Percentiles rank a stretch among this genome's conserved stretches.
These are phyloP conservation scores for Russula ochroleuca DNA, from an alignment of 768 basidiomycete species.

Conservation along the genomic window DNA sequence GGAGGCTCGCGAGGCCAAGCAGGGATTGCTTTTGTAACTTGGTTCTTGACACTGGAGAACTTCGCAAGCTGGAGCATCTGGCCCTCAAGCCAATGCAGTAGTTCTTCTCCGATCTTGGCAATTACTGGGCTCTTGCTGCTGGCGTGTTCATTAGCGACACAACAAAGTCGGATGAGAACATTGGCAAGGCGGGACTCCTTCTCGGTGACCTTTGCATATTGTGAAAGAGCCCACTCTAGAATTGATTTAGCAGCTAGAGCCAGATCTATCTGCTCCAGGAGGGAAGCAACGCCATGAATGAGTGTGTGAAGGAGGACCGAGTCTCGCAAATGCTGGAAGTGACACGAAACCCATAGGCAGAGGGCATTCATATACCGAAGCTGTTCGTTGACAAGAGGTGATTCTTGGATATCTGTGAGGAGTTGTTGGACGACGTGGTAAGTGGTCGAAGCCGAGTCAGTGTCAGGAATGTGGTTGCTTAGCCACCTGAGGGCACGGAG, in stretches of 20 bases:
- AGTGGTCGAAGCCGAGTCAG: slow-evolving; percentile 52
- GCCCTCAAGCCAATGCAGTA: slow-evolving; percentile 61
- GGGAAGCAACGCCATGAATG: slow-evolving; percentile 57
- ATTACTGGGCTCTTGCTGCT: slow-evolving; percentile 33
- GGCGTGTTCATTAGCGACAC: slow-evolving; percentile 54
- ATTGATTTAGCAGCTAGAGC: slow-evolving; percentile 67
- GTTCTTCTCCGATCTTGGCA: slow-evolving; percentile 41
- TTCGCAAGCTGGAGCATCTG: slow-evolving; percentile 45
- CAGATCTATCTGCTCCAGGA: slow-evolving; percentile 67
- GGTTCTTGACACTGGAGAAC: slow-evolving; percentile 37
- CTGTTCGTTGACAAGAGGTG: slow-evolving; percentile 81
- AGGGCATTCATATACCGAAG: slow-evolving; percentile 67
- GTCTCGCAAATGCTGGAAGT: slow-evolving; percentile 52
- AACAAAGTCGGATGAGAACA: slow-evolving; percentile 64
- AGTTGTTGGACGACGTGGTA: slow-evolving; percentile 77
- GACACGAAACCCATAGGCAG: slow-evolving; percentile 66
- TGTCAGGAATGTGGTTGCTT: slow-evolving; percentile 38
- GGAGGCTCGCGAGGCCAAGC: slow-evolving; percentile 73
- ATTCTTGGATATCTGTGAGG: slow-evolving; percentile 58
- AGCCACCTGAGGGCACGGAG: slow-evolving; percentile 62
- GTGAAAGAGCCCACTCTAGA: slow-evolving; percentile 67
- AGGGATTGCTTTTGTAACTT: slow-evolving; percentile 54
- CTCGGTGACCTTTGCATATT: slow-evolving; percentile 41
- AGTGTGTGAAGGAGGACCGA: slow-evolving; percentile 61
- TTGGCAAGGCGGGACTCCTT: slow-evolving; percentile 56